Evolutionary conservation across 192 early-diverging fungal genomes (phyloP), one percentile per base, ranked within the genome.

Genomic region (Coemansia biformis): DNA sequence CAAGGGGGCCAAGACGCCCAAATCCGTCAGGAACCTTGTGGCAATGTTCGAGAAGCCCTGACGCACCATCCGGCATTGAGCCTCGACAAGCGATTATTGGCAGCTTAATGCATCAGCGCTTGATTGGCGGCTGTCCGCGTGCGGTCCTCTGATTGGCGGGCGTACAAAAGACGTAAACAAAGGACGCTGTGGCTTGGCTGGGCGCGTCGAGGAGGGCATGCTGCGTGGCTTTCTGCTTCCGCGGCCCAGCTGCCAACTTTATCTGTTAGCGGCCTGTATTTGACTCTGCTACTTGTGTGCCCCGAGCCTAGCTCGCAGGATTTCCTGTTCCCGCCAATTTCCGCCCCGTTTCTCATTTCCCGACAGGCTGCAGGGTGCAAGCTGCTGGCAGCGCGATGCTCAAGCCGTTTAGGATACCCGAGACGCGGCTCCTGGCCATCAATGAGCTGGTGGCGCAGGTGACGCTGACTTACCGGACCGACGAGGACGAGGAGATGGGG

Each of bases 391-490:
- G 19, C 17, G 23, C 24, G 24, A 40, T 51, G 35, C 46, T 72
- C 8, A 26, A 35, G 36, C 58, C 70, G 4, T 74, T 74, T 36
- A 49, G 57, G 24, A 58, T 74, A 19, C 70, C 70, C 1, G 70
- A 74, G 28, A 74, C 70, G 18, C 53, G 70, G 9, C 64, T 74
- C 8, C 30, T 74, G 13, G 70, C 43, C 9, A 51, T 67, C 29
- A 67, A 51, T 38, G 70, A 74, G 31, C 41, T 74, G 29, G 64
- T 74, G 22, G 64, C 56, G 6, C 70, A 74, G 28, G 54, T 67
- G 18, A 74, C 70, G 15, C 39, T 74, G 24, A 74, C 63, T 10
- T 67, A 55, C 18, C 53, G 63, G 2, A 66, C 70, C 1, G 59
- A 66, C 34, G 64, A 66, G 18, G 70, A 74, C 56, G 70, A 74